Evolutionary conservation across 2,329 filamentous ascomycete genomes (phyloP), one percentile per base, ranked within the genome.

Genomic region (Exophiala bonariae): DNA sequence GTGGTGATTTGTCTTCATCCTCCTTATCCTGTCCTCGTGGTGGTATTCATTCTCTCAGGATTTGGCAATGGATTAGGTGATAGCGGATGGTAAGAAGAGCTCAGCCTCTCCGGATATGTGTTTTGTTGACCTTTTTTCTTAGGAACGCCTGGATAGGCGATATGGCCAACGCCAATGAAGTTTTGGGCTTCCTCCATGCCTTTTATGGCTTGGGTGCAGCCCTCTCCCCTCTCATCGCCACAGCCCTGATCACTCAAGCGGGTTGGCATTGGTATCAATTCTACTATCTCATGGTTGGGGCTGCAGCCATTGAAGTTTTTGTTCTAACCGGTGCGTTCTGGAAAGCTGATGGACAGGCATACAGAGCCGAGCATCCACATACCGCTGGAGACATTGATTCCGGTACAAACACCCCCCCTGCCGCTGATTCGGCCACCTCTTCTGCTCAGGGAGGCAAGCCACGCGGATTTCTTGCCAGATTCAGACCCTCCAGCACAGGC

Each of bases 21-120:
- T 1, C 83, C 84, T 0, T 89, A 83, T 58, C 79, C 83, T 0
- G 80, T 81, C 0, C 67, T 90, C 0, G 80, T 86, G 2, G 66
- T 87, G 11, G 73, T 82, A 19, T 81, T 85, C 60, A 75, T 83
- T 40, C 68, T 89, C 14, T 77, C 81, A 1, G 86, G 86, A 2
- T 82, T 87, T 39, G 86, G 86, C 1, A 89, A 85, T 61, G 87
- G 87, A 2, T 67, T 89, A 7, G 75, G 81, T 44, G 85, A 82
- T 55, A 76, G 71, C 49, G 78, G 71, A 3, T 83, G 78, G 72
- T 55, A 36, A 6, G 49, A 30, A n/a, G n/a, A n/a, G n/a, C n/a
- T n/a, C n/a, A n/a, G n/a, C n/a, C n/a, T n/a, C n/a, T n/a, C n/a
- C n/a, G n/a, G n/a, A n/a, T n/a, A n/a, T n/a, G n/a, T n/a, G n/a